Percentiles rank a stretch among this genome's conserved stretches.
These are phyloP conservation scores for Scutellaria minor DNA, from an alignment of 257 asterid genomes.

Conservation along the genomic window DNA sequence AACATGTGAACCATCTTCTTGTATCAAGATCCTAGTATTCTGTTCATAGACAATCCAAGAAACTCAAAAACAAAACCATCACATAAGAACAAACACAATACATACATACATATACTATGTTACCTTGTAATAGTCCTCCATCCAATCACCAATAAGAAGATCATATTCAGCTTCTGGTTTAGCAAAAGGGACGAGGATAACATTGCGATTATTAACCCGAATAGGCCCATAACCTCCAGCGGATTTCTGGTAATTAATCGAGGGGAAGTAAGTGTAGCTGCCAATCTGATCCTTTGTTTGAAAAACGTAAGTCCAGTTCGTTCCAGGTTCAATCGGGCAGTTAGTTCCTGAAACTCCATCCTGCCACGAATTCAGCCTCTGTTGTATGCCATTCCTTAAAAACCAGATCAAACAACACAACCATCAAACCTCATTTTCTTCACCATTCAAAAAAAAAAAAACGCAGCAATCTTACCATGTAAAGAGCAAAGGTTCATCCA, in stretches of 20 bases:
- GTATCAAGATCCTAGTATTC: constrained; percentile 31
- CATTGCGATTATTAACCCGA: constrained; percentile 61
- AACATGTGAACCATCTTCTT: neutral
- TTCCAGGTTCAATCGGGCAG: constrained; percentile 61
- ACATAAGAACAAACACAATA: neutral
- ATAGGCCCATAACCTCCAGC: constrained; percentile 75
- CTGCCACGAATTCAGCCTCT: constrained; percentile 79
- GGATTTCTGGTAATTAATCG: constrained; percentile 57
- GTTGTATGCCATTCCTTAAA: constrained; percentile 71
- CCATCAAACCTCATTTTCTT: neutral
- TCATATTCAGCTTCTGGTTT: constrained; percentile 69
- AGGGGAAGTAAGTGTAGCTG: constrained; percentile 61
- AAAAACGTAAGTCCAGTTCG: constrained; percentile 67
- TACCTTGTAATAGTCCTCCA: constrained; percentile 44
- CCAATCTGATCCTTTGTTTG: constrained; percentile 71
- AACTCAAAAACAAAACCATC: neutral
- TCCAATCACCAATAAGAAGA: constrained; percentile 66
- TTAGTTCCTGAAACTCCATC: constrained; percentile 79
- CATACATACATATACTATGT: neutral
- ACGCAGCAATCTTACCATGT: constrained; percentile 53
- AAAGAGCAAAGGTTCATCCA: constrained; percentile 60
- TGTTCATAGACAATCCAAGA: constrained; percentile 12
- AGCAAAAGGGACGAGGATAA: constrained; percentile 56
- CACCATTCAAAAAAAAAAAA: neutral
- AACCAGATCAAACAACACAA: neutral